phyloP scores from a whole-genome alignment of 345 rosid genomes.

The Citrus unshiu region DNA sequence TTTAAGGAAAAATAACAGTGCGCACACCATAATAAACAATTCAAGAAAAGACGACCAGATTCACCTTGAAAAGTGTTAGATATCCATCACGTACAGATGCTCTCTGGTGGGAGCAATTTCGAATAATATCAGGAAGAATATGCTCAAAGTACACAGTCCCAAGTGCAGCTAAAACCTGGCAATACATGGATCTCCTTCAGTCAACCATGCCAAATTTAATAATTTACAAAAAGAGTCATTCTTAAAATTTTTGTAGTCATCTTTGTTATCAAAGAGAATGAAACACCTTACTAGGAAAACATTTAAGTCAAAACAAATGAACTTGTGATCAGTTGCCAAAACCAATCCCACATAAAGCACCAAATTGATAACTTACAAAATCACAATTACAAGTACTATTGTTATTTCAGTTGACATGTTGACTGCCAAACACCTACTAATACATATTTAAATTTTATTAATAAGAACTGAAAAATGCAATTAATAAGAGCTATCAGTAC shows the following conservation, averaged over 20 bases:
- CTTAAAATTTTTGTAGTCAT: neutral
- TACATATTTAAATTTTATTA: neutral
- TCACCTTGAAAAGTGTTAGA: constrained; percentile 93
- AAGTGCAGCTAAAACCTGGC: constrained; percentile 93
- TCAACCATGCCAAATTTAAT: neutral
- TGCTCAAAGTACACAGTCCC: constrained; percentile 78
- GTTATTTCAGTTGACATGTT: neutral
- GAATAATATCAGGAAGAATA: constrained; percentile 85
- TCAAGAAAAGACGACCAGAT: neutral
- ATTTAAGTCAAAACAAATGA: neutral
- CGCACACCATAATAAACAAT: neutral
- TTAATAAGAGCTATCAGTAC: too few species aligned
- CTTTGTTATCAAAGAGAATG: neutral
- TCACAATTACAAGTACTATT: neutral
- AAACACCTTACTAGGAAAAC: neutral
- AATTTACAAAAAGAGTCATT: too few species aligned
- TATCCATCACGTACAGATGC: constrained; percentile 98
- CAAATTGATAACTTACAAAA: neutral
- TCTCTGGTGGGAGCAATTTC: constrained; percentile 88
- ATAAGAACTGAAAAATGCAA: too few species aligned
- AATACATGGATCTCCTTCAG: constrained; percentile 12
- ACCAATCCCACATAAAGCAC: neutral
- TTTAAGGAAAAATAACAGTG: neutral
- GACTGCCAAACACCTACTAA: neutral
- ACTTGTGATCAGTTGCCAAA: neutral